Evolutionary conservation across 148 eudicot species (phyloP).

Genomic region (Pouteria glomerata): DNA sequence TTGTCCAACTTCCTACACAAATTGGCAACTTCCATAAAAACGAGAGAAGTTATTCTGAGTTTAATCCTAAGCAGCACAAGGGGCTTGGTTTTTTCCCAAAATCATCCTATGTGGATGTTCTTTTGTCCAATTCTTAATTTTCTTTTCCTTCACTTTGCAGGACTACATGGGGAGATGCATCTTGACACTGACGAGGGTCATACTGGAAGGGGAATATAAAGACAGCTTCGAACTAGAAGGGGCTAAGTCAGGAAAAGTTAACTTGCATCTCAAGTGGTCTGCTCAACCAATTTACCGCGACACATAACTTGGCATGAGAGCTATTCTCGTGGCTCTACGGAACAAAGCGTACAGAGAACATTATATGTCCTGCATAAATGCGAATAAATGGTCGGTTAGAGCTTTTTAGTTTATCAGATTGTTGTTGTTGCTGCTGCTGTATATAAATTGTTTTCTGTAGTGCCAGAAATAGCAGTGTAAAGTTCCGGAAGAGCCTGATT

Average conservation of each 20-base stretch:
- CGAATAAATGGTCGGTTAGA: neutral
- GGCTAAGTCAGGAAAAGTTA: conserved; percentile 68
- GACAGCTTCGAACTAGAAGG: conserved; percentile 68
- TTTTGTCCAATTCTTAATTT: neutral
- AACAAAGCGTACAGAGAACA: neutral
- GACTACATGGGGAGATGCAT: conserved; percentile 95
- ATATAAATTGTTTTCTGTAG: neutral
- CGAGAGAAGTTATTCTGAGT: too few relatives aligned
- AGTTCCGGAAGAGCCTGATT: neutral
- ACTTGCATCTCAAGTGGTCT: conserved; percentile 69
- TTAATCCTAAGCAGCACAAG: too few relatives aligned
- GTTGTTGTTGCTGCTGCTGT: neutral
- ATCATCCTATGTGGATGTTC: neutral
- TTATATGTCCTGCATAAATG: neutral
- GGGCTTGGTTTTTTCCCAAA: too few relatives aligned
- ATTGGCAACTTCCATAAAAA: too few relatives aligned
- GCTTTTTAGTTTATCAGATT: neutral
- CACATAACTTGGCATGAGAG: conserved; percentile 18
- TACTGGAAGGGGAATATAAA: conserved; percentile 81
- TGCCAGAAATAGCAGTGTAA: conserved; percentile 5
- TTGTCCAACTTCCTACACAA: neutral
- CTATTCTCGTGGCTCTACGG: neutral
- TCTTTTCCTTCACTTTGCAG: conserved; percentile 29
- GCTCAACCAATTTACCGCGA: conserved; percentile 88
- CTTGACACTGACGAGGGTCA: conserved; percentile 77